A percentile compares a stretch with the other conserved stretches of the same genome.
phyloP scores from a whole-genome alignment of 164 flowering plant genomes.

The Kingdonia uniflora region DNA sequence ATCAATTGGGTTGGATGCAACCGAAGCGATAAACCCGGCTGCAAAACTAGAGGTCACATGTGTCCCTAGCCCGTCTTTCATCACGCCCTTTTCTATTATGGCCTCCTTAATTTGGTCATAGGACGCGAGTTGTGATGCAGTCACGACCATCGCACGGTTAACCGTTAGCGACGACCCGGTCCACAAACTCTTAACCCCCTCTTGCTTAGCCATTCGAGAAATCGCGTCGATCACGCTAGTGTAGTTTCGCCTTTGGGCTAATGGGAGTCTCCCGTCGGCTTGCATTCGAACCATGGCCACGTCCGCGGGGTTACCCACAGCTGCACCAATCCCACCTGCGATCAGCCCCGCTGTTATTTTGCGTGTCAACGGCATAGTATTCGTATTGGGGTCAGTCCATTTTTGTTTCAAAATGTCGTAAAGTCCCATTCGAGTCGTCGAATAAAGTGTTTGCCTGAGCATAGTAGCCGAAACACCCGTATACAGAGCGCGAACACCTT shows the following conservation, averaged over 20 bases:
- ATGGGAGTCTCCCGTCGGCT: constrained; percentile 84
- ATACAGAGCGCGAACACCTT: constrained; percentile 58
- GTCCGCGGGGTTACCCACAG: constrained; percentile 89
- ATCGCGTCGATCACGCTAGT: constrained; percentile 69
- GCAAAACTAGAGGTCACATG: constrained; percentile 81
- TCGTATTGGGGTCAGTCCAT: constrained; percentile 59
- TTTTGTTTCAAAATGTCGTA: constrained; percentile 63
- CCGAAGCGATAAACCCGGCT: constrained; percentile 86
- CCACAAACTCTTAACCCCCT: constrained; percentile 72
- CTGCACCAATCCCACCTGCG: constrained; percentile 82
- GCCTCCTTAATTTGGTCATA: constrained; percentile 83
- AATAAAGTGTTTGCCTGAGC: constrained; percentile 77
- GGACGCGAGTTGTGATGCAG: constrained; percentile 86
- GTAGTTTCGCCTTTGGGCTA: constrained; percentile 68
- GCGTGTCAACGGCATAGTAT: constrained; percentile 37
- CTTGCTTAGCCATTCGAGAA: constrained; percentile 41
- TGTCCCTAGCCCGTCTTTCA: constrained; percentile 76
- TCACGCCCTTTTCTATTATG: constrained; percentile 36
- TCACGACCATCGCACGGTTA: constrained; percentile 87
- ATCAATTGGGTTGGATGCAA: constrained; percentile 78
- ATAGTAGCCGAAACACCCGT: constrained; percentile 89
- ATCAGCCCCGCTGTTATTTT: constrained; percentile 64
- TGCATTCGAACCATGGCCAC: constrained; percentile 97
- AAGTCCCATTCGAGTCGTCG: constrained; percentile 88
- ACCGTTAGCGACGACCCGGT: constrained; percentile 84